Evolutionary conservation across 2,329 filamentous ascomycete genomes (phyloP), one percentile per base, ranked within the genome.

Genomic region (Alternaria sp.): DNA sequence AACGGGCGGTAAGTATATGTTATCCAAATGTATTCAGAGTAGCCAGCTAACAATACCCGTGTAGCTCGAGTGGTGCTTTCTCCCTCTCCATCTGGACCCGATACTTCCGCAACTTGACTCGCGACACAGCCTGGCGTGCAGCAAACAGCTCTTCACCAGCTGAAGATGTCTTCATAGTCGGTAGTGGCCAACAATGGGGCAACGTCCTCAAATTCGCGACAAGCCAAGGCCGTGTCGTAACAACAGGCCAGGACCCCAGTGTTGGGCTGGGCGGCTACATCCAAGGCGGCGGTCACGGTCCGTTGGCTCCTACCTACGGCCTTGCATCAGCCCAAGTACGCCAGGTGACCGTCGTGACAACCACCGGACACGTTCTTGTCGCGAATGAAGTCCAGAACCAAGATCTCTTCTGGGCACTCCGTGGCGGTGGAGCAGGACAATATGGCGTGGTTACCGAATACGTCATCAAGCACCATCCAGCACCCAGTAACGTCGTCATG

Each of bases 281-380:
- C 16, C 69, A 70, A 12, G 84, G 83, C 6, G 85, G 84, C 32
- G 85, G 85, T 0, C 83, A 87, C 71, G 82, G 81, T 11, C 84
- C 83, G 4, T 67, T 87, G 30, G 80, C 80, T 11, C 77, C 77
- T 32, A 73, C 80, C 32, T 82, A 82, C 60, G 66, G 69, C 20
- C 57, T 71, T 11, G 68, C 60, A 32, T 57, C 65, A 1, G 53
- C 63, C 28, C 65, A 70, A 12, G 57, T 69, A 0, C 56, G 68
- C 1, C 57, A 64, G 8, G 58, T 61, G 22, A 56, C 60, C 14
- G 57, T 70, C 0, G 57, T 49, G 8, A 67, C 68, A 9, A 45
- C 62, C 0, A 43, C 44, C 5, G 67, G 68, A 14, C 20, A 60
- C 3, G 30, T 67, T 9, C 49, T 70, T 4, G 40, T 62, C 22